Base-by-base conservation (phyloP, 2,329 filamentous ascomycete genomes). In the Penicillium sp. region DNA sequence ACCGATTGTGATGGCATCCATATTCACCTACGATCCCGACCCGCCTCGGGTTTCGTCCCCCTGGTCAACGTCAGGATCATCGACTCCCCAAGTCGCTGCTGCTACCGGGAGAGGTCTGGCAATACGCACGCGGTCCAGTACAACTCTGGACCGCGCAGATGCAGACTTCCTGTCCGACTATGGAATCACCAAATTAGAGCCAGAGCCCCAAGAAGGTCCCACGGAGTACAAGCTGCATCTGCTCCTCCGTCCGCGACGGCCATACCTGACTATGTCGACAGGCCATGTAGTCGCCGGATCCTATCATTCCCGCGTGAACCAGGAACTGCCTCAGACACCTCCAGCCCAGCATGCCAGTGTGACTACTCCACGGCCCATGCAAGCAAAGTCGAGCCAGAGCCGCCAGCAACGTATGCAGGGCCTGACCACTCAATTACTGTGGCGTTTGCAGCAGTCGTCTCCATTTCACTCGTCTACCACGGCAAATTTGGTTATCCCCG, bases 151-250 rank as follows among this genome's bases (percentile, higher is more conserved):
- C 48, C 73, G 68, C 43, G 72, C 67, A 47, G 68, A 72, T 53
- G 60, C 72, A 51, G 62, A 73, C 60, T 63, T 72, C 56, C 59
- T 74, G 61, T 65, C 73, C 43, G 82, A 87, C 49, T 86, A 84
- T 68, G 83, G 81, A 1, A 83, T 94, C 39, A 88, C 86, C 37
- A 90, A 87, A 65, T 77, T 99, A 13, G 87, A 92, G 57, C 87
- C 93, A 10, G 94, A 99, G 70, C 93, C 93, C 5, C 92, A 97
- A 68, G 88, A 95, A 57, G 94, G 94, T 0, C 91, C 94, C 15
- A 95, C 90, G 0, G 94, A 99, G 74, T 99, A 99, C 75, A 99
- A 99, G 72, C 76, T 99, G 36, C 94, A 97, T 73, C 78, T 99
- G 5, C 80, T 97, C 6, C 77, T 97, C 45, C 85, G 91, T 29